Percentiles rank a stretch among this genome's conserved stretches.
Conservation (phyloP, 139 green algal species). For the Haematococcus sp. region DNA sequence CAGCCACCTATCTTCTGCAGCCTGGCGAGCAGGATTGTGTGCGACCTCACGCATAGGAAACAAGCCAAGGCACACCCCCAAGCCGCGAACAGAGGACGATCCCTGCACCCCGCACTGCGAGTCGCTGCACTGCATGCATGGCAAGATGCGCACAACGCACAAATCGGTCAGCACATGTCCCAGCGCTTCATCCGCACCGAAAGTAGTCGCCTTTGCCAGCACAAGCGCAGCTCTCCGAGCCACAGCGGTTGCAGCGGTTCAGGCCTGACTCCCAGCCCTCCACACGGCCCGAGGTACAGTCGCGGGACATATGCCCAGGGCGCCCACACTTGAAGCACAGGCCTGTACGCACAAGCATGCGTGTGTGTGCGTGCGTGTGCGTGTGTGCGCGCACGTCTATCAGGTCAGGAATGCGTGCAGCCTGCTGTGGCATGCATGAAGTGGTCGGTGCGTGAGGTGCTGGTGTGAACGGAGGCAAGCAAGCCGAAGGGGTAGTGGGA, state of each 20-base stretch:
- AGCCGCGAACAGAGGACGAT: too few species aligned
- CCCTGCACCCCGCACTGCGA: too few species aligned
- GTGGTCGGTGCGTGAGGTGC: too few species aligned
- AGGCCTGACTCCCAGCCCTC: conserved; percentile 8
- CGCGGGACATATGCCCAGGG: conserved; percentile 49
- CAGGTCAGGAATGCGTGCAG: neutral
- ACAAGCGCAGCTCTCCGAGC: conserved; percentile 42
- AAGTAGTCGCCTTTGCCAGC: conserved; percentile 53
- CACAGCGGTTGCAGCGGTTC: conserved; percentile 64
- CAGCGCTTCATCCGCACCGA: conserved; percentile 33
- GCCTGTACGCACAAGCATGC: conserved; percentile 11
- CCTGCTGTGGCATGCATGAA: neutral
- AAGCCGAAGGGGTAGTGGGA: too few species aligned
- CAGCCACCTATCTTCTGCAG: too few species aligned
- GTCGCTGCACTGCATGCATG: too few species aligned
- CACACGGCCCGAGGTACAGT: conserved; percentile 29
- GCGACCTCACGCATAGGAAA: neutral
- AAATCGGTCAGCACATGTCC: too few species aligned
- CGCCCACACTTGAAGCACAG: conserved; percentile 59
- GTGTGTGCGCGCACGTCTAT: neutral
- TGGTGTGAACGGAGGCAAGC: too few species aligned
- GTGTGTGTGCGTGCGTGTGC: neutral
- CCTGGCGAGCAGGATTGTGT: neutral
- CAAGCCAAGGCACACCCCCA: neutral
- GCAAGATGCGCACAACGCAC: too few species aligned